A percentile compares a stretch with the other conserved stretches of the same genome.
Conservation (phyloP, 140 eudicot genomes). For the Stevia rebaudiana region DNA sequence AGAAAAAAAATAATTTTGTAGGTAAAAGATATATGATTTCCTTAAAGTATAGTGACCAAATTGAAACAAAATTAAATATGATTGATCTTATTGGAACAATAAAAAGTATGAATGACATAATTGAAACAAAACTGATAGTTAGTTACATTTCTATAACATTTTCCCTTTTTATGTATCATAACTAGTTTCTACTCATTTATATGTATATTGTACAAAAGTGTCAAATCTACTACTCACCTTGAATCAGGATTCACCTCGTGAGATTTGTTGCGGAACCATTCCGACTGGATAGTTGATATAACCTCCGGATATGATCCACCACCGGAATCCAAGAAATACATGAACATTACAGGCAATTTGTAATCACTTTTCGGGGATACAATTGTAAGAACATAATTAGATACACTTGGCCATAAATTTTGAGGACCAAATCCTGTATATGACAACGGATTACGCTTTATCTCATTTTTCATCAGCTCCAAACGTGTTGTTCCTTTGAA, state of each 20-base stretch:
- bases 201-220: not conserved
- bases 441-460: conserved; percentile 36
- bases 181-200: not conserved
- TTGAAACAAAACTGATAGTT: no score
- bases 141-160: no score
- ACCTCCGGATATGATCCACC: conserved; percentile 96
- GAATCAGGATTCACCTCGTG: conserved; percentile 67
- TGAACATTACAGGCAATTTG: conserved; percentile 39
- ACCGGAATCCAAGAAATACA: conserved; percentile 96
- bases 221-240: conserved; percentile 36
- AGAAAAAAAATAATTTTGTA: no score
- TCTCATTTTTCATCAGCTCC: conserved; percentile 71
- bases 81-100: no score
- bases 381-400: conserved; percentile 70
- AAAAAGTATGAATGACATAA: no score
- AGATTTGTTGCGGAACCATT: conserved; percentile 67
- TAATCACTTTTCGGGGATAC: conserved; percentile 42
- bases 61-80: no score
- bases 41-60: no score
- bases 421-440: conserved; percentile 59
- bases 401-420: conserved; percentile 86
- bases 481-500: conserved; percentile 74
- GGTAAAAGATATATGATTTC: no score
- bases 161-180: not conserved
- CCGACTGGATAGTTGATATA: conserved; percentile 66